Percentiles rank a stretch among this genome's conserved stretches.
Evolutionary conservation across 169 alveolate genomes (phyloP).

Genomic region (Plasmodium blacklocki): DNA sequence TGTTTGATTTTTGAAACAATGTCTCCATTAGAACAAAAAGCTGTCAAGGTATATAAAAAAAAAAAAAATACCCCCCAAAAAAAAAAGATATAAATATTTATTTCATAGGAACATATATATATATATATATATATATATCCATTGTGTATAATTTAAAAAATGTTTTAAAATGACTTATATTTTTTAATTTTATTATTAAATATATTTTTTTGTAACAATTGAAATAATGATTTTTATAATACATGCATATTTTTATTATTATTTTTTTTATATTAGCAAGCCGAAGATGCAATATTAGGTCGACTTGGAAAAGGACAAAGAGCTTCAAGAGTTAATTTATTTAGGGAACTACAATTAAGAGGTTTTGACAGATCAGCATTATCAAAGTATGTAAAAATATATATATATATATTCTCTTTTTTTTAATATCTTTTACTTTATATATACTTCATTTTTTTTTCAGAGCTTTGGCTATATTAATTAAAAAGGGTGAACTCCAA

Average conservation of each 20-base stretch:
- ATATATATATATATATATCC: too few species aligned
- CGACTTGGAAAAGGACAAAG: conserved; percentile 89
- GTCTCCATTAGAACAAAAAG: conserved; percentile 88
- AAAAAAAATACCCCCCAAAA: background rate
- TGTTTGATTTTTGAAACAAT: conserved; percentile 85
- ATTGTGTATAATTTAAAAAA: background rate
- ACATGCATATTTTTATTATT: conserved; percentile 6
- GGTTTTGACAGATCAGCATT: conserved; percentile 84
- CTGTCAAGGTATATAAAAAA: conserved; percentile 79
- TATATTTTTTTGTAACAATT: background rate
- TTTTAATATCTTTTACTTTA: background rate
- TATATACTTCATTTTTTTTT: background rate
- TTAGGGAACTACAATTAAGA: conserved; percentile 85
- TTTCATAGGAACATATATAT: too few species aligned
- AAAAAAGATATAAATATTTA: too few species aligned
- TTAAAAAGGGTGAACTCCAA: conserved; percentile 87
- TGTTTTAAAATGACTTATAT: background rate
- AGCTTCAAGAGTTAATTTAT: conserved; percentile 84
- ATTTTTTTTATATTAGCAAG: conserved; percentile 77
- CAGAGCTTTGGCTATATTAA: conserved; percentile 88
- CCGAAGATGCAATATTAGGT: conserved; percentile 88
- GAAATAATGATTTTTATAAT: background rate
- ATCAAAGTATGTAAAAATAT: conserved; percentile 76
- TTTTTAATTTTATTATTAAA: background rate
- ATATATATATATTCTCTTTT: background rate